These are phyloP conservation scores for Lumnitzera racemosa DNA, from an alignment of 345 rosid species.

Conservation along the genomic window DNA sequence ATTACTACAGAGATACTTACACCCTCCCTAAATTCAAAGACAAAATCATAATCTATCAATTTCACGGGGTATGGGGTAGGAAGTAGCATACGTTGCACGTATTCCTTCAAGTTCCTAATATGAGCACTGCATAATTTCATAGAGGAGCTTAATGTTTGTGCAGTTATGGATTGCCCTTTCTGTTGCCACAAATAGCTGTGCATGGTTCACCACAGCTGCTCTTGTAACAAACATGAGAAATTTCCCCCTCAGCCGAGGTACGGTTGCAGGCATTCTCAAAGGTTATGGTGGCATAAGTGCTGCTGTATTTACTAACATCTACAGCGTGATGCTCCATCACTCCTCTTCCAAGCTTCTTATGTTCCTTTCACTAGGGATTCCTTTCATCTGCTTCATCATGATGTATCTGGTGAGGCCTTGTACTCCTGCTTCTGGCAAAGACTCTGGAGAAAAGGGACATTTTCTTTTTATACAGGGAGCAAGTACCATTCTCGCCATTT, in stretches of 20 bases:
- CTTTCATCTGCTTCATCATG: constrained; percentile 39
- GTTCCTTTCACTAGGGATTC: constrained; percentile 53
- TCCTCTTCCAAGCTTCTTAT: constrained; percentile 57
- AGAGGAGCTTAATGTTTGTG: not conserved
- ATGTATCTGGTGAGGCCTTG: constrained; percentile 57
- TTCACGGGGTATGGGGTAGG: too few species aligned
- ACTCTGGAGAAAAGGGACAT: constrained; percentile 34
- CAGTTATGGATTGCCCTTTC: constrained; percentile 64
- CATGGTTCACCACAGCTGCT: constrained; percentile 60
- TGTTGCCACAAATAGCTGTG: constrained; percentile 50
- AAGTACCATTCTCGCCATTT: constrained; percentile 43
- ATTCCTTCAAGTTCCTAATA: too few species aligned
- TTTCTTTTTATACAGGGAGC: constrained; percentile 44
- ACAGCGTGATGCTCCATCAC: constrained; percentile 33
- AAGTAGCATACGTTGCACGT: too few species aligned
- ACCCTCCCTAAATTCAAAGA: too few species aligned
- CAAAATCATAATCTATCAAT: too few species aligned
- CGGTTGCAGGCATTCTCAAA: constrained; percentile 60
- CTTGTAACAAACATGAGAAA: constrained; percentile 74
- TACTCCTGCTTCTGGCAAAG: constrained; percentile 47
- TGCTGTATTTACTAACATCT: constrained; percentile 55
- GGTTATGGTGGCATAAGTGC: constrained; percentile 63
- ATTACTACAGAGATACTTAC: too few species aligned
- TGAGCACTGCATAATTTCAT: too few species aligned
- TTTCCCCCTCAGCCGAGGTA: constrained; percentile 56